phyloP scores from a whole-genome alignment of 495 filamentous ascomycete genomes.

The Hyaloscypha hepaticicola region DNA sequence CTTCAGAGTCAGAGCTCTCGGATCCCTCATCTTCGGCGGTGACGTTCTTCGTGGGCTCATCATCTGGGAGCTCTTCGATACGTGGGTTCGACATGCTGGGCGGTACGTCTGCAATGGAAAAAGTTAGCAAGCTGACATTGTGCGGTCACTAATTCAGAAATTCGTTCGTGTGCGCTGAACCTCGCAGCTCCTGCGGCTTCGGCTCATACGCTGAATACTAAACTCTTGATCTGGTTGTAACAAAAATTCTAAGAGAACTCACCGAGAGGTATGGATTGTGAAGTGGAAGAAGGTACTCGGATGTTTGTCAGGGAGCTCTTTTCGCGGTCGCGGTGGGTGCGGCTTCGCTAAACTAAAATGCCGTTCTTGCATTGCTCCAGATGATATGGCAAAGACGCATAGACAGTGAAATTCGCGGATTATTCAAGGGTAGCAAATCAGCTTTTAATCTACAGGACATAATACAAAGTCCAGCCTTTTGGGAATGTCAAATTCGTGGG shows the following conservation, averaged over 20 bases:
- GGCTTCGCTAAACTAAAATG: conserved; percentile 30
- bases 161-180: conserved; percentile 25
- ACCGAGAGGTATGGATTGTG: conserved; percentile 17
- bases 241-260: conserved; percentile 15
- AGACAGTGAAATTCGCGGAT: not conserved
- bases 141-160: conserved; percentile 18
- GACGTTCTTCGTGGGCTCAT: conserved; percentile 72
- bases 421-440: not conserved
- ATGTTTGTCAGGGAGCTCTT: conserved; percentile 14
- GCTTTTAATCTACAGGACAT: not conserved
- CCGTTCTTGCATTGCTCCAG: conserved; percentile 2
- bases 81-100: conserved; percentile 92
- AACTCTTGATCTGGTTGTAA: not conserved
- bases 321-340: conserved; percentile 18
- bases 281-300: not conserved
- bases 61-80: conserved; percentile 95
- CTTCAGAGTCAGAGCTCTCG: conserved; percentile 72
- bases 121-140: conserved; percentile 26
- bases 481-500: not conserved
- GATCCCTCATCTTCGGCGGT: conserved; percentile 73
- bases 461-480: not conserved
- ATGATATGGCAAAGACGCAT: not conserved
- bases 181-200: not conserved
- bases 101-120: conserved; percentile 26
- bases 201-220: not conserved